Evolutionary conservation across 1,139 yeast species (phyloP).

Genomic region (Diutina neorugosa): DNA sequence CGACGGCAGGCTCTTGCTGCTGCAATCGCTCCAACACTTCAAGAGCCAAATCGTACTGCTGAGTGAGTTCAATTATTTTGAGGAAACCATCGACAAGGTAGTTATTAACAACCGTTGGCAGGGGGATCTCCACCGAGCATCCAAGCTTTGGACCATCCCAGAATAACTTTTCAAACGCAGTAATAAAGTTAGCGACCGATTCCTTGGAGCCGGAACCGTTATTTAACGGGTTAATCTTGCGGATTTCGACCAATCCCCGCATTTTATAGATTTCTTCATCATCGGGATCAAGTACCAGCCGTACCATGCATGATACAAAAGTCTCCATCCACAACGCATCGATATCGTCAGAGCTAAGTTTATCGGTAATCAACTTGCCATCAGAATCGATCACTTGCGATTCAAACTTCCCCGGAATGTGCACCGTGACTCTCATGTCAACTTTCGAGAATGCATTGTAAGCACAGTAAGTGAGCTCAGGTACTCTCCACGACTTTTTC

Average conservation of each 20-base stretch:
- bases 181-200: conserved; percentile 42
- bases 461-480: conserved; percentile 43
- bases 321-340: conserved; percentile 54
- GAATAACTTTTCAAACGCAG: conserved; percentile 49
- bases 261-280: conserved; percentile 34
- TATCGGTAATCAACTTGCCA: conserved; percentile 32
- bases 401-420: conserved; percentile 40
- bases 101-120: conserved; percentile 58
- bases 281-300: conserved; percentile 60
- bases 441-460: conserved; percentile 35
- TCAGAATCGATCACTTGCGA: conserved; percentile 33
- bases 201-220: conserved; percentile 26
- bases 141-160: conserved; percentile 58
- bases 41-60: conserved; percentile 47
- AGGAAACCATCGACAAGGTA: conserved; percentile 68
- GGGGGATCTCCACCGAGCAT: conserved; percentile 56
- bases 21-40: conserved; percentile 34
- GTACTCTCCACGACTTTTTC: conserved; percentile 63
- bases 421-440: conserved; percentile 19
- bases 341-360: conserved; percentile 21
- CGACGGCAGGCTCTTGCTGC: conserved; percentile 36
- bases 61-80: conserved; percentile 53
- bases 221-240: conserved; percentile 44
- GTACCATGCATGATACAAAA: conserved; percentile 48
- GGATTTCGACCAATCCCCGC: conserved; percentile 40